Evolutionary conservation across 2,329 filamentous ascomycete genomes (phyloP).

Genomic region (Moelleriella libera): DNA sequence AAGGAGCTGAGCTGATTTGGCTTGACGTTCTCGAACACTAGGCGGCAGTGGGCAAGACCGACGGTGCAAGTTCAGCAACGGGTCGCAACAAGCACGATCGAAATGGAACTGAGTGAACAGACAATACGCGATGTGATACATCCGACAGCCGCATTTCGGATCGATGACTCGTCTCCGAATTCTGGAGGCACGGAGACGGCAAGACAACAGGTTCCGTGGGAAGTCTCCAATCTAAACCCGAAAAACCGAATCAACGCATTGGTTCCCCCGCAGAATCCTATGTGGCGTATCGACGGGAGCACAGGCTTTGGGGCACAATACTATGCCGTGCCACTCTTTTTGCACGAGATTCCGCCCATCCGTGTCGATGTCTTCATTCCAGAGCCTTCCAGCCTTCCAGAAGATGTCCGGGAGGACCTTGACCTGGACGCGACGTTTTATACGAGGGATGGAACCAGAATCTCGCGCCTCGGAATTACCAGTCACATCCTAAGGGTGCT

Average conservation of each 20-base stretch:
- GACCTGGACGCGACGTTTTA: constrained; percentile 38
- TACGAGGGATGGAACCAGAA: constrained; percentile 32
- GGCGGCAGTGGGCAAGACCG: no score
- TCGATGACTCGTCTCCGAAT: neutral
- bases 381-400: constrained; percentile 27
- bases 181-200: constrained; percentile 1
- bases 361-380: constrained; percentile 45
- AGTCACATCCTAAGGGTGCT: constrained; percentile 39
- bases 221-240: constrained; percentile 37
- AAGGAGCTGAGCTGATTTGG: no score
- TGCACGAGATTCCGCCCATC: constrained; percentile 29
- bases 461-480: constrained; percentile 35
- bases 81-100: constrained; percentile 1
- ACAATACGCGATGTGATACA: constrained; percentile 42
- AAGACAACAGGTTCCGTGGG: constrained; percentile 21
- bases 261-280: constrained; percentile 22
- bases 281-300: constrained; percentile 47
- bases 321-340: constrained; percentile 39
- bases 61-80: no score
- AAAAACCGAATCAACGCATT: constrained; percentile 48
- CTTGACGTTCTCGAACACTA: no score
- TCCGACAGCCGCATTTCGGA: constrained; percentile 38
- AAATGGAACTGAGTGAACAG: constrained; percentile 39
- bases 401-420: constrained; percentile 28
- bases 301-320: constrained; percentile 43